Percentiles rank a stretch among this genome's conserved stretches.
Evolutionary conservation across 805 yeast genomes (phyloP).

Genomic region (Lipomyces spencermartinsiae): DNA sequence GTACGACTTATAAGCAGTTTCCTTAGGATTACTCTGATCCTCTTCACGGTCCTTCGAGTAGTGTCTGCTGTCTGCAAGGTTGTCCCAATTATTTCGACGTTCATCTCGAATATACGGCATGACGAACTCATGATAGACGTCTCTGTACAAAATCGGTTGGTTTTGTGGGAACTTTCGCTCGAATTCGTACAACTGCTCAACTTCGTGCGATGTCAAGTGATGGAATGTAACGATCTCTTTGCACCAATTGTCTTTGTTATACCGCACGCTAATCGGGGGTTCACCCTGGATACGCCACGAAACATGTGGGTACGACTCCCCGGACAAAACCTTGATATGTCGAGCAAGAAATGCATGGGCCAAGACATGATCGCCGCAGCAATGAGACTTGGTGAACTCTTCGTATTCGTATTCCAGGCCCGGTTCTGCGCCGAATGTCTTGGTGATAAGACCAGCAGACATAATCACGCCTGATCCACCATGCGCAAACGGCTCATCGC

Average conservation of each 20-base stretch:
- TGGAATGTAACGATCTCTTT: conserved; percentile 46
- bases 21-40: conserved; percentile 11
- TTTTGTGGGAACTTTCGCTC: conserved; percentile 41
- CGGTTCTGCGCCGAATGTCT: conserved; percentile 40
- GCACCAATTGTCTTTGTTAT: conserved; percentile 43
- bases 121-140: conserved; percentile 47
- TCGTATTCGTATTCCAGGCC: conserved; percentile 38
- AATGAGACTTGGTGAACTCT: conserved; percentile 35
- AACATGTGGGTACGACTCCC: conserved; percentile 32
- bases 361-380: conserved; percentile 49
- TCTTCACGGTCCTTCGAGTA: conserved; percentile 5
- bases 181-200: conserved; percentile 44
- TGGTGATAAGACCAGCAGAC: conserved; percentile 45
- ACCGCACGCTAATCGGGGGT: conserved; percentile 36
- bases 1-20: conserved; percentile 17
- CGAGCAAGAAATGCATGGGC: conserved; percentile 40
- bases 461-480: conserved; percentile 50
- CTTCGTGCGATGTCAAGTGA: conserved; percentile 39
- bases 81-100: conserved; percentile 43
- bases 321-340: conserved; percentile 27
- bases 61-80: conserved; percentile 23
- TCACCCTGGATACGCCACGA: conserved; percentile 46
- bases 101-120: conserved; percentile 43
- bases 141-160: conserved; percentile 40
- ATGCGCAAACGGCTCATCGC: conserved; percentile 45